These are phyloP conservation scores for Pleurotus djamor DNA, from an alignment of 768 basidiomycete genomes.

Conservation along the genomic window DNA sequence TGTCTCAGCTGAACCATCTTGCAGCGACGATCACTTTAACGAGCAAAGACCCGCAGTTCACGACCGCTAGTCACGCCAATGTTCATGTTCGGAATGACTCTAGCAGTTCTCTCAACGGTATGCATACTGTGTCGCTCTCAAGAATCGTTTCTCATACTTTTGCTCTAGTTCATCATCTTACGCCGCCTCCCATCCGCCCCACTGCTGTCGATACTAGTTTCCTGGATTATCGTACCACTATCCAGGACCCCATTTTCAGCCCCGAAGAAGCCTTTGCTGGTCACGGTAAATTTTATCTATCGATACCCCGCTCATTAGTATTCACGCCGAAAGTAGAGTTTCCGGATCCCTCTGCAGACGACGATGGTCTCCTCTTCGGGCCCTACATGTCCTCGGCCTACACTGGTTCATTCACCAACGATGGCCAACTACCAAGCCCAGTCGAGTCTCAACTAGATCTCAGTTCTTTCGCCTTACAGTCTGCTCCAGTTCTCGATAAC, in stretches of 20 bases:
- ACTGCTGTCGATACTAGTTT: background rate
- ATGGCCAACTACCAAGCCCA: background rate
- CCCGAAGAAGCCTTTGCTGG: constrained; percentile 3
- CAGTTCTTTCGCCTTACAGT: background rate
- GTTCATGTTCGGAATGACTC: constrained; percentile 3
- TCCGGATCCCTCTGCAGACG: background rate
- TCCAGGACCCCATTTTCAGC: constrained; percentile 2
- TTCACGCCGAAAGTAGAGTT: background rate
- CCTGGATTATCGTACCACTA: background rate
- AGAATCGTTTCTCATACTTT: background rate
- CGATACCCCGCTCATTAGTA: background rate
- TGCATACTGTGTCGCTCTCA: background rate
- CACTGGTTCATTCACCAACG: background rate
- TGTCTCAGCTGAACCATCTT: background rate
- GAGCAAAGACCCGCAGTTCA: background rate
- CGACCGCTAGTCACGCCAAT: background rate
- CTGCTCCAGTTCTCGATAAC: background rate
- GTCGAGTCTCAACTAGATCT: constrained; percentile 1
- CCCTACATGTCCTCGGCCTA: background rate
- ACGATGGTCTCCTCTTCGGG: constrained; percentile 1
- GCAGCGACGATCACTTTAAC: background rate
- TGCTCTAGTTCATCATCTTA: background rate
- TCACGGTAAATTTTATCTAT: background rate
- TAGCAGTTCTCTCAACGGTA: background rate
- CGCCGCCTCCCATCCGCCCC: background rate